Conservation (phyloP, 805 yeast genomes). For the Martiniozyma abietophila region DNA sequence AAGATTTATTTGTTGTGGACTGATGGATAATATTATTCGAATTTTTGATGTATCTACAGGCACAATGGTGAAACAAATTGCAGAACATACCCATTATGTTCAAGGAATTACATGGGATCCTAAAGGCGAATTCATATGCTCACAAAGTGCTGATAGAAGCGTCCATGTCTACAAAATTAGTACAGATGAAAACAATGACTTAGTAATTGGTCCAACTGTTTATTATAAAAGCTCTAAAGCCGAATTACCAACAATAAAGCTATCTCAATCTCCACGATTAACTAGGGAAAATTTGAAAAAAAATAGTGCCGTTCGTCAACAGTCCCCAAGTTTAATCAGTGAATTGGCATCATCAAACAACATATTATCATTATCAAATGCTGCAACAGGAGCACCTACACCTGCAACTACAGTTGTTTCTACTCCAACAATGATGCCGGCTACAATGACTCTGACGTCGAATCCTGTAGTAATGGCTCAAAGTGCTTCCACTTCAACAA, state of each 20-base stretch:
- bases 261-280: constrained; percentile 8
- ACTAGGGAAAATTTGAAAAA: constrained; percentile 9
- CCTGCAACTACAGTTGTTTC: not conserved
- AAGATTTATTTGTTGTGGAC: constrained; percentile 68
- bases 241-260: constrained; percentile 38
- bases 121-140: constrained; percentile 58
- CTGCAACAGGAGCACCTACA: not conserved
- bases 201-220: constrained; percentile 31
- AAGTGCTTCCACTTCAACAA: constrained; percentile 6
- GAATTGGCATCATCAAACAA: not conserved
- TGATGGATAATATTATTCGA: constrained; percentile 81
- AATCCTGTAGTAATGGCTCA: constrained; percentile 1
- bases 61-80: constrained; percentile 44
- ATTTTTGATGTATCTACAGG: constrained; percentile 55
- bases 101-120: constrained; percentile 99
- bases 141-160: constrained; percentile 85
- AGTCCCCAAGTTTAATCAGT: too few species aligned
- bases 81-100: constrained; percentile 79
- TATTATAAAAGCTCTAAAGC: constrained; percentile 44
- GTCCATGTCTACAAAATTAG: constrained; percentile 55
- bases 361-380: not conserved
- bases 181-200: constrained; percentile 18
- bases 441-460: not conserved
- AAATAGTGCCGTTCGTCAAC: constrained; percentile 1
- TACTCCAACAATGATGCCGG: constrained; percentile 1